phyloP scores from a whole-genome alignment of 768 basidiomycete species.

The Phylloporus scabripes region DNA sequence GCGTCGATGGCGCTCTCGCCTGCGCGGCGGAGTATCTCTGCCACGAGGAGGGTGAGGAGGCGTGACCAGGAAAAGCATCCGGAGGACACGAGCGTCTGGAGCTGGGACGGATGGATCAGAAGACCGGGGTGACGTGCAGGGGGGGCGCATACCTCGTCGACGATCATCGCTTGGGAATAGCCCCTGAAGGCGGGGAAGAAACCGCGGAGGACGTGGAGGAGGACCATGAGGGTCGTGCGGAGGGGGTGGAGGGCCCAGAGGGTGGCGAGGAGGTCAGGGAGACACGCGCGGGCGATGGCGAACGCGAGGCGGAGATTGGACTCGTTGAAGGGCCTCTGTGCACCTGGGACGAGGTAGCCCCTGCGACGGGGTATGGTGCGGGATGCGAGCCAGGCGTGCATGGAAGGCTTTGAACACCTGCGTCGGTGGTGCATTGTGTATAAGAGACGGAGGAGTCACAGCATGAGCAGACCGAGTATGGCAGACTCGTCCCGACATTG shows the following conservation, averaged over 20 bases:
- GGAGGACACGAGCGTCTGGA: conserved; percentile 65
- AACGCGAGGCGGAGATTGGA: conserved; percentile 54
- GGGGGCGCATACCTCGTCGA: conserved; percentile 62
- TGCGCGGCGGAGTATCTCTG: conserved; percentile 60
- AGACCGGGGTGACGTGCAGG: conserved; percentile 8
- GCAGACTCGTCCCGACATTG: too few relatives aligned
- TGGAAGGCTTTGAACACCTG: conserved; percentile 7
- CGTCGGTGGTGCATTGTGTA: conserved; percentile 27
- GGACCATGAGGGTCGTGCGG: conserved; percentile 65
- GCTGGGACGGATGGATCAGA: conserved; percentile 34
- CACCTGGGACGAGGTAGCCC: conserved; percentile 57
- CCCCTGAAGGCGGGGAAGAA: conserved; percentile 77
- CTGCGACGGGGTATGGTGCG: conserved; percentile 44
- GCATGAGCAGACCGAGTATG: conserved; percentile 24
- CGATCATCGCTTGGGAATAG: conserved; percentile 81
- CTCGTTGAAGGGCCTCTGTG: conserved; percentile 56
- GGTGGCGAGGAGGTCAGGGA: conserved; percentile 47
- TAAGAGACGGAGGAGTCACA: conserved; percentile 29
- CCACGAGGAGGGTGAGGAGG: conserved; percentile 50
- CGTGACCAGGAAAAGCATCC: conserved; percentile 68
- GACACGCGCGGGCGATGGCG: conserved; percentile 48
- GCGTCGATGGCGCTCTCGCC: conserved; percentile 63
- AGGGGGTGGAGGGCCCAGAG: conserved; percentile 58
- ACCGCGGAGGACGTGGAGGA: conserved; percentile 65
- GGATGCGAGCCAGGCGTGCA: conserved; percentile 56